phyloP scores from a whole-genome alignment of 2,329 filamentous ascomycete species.

The Fusarium luffae region DNA sequence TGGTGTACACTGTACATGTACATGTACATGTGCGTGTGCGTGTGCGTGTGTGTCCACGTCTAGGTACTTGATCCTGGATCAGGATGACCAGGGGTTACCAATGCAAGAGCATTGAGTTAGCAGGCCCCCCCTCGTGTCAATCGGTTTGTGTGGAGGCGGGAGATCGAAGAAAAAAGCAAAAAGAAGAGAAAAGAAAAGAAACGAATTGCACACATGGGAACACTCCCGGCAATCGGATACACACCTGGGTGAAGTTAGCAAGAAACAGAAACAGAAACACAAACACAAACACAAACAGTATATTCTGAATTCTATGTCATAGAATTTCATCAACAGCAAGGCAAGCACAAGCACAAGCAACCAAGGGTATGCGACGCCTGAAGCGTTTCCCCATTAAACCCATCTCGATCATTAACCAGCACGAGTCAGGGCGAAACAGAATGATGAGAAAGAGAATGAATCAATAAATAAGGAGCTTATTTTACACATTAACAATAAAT shows the following conservation, averaged over 20 bases:
- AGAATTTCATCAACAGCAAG: neutral
- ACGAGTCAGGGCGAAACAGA: neutral
- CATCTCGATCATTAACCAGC: neutral
- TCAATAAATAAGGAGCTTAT: neutral
- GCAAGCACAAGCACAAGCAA: neutral
- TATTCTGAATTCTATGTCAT: neutral
- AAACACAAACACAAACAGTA: neutral
- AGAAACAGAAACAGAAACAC: neutral
- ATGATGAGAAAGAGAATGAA: neutral
- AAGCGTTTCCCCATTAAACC: neutral
- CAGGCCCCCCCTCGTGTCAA: slow-evolving; percentile 28
- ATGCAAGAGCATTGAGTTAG: slow-evolving; percentile 17
- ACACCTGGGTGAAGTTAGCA: slow-evolving; percentile 23
- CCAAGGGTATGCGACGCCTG: neutral
- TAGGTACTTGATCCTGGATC: slow-evolving; percentile 8
- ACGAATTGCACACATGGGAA: slow-evolving; percentile 8
- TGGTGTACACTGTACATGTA: neutral
- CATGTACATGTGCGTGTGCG: neutral
- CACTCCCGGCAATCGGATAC: slow-evolving; percentile 11
- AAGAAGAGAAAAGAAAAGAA: slow-evolving; percentile 36
- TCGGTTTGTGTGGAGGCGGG: slow-evolving; percentile 37
- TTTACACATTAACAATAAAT: neutral
- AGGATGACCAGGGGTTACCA: slow-evolving; percentile 21
- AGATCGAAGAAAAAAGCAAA: slow-evolving; percentile 42
- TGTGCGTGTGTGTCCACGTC: neutral